A percentile compares a stretch with the other conserved stretches of the same genome.
phyloP scores from a whole-genome alignment of 192 early-diverging fungal genomes.

The Gryganskiella cystojenkinii region DNA sequence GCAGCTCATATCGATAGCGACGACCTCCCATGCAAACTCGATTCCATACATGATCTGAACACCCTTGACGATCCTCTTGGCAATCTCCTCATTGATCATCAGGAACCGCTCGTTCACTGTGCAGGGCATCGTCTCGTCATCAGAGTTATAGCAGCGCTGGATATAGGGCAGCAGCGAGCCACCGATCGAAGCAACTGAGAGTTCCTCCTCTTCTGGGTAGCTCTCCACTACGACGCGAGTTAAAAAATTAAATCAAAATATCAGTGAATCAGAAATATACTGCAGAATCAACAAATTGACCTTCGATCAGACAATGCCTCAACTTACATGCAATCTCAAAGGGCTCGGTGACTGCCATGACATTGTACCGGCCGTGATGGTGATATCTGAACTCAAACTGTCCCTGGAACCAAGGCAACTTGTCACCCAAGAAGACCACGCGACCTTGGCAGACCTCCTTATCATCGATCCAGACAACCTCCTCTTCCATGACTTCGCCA shows the following conservation, averaged over 20 bases:
- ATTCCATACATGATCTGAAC: conserved; percentile 87
- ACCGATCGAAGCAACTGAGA: conserved; percentile 45
- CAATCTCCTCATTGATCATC: conserved; percentile 67
- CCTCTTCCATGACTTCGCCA: conserved; percentile 37
- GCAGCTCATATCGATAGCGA: conserved; percentile 63
- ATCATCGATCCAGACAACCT: conserved; percentile 38
- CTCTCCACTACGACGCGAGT: conserved; percentile 19
- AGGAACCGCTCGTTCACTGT: conserved; percentile 63
- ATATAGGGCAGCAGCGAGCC: conserved; percentile 53
- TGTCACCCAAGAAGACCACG: conserved; percentile 71
- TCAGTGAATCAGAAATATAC: background rate
- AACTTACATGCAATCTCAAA: conserved; percentile 81
- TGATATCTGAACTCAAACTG: conserved; percentile 94
- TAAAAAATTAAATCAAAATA: conserved; percentile 1
- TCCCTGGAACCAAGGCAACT: conserved; percentile 88
- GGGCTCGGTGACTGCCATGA: conserved; percentile 77
- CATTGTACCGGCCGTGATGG: conserved; percentile 86
- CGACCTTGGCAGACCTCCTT: conserved; percentile 33
- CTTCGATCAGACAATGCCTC: background rate
- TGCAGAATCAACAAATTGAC: background rate
- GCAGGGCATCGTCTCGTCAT: conserved; percentile 57
- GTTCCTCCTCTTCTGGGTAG: conserved; percentile 17
- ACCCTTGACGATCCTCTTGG: conserved; percentile 81
- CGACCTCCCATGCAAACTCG: conserved; percentile 88
- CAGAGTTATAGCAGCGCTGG: conserved; percentile 58